Percentiles rank a stretch among this genome's conserved stretches.
Evolutionary conservation across 1,284 basidiomycete genomes (phyloP).

Genomic region (Cystobasidiaceae sp.): DNA sequence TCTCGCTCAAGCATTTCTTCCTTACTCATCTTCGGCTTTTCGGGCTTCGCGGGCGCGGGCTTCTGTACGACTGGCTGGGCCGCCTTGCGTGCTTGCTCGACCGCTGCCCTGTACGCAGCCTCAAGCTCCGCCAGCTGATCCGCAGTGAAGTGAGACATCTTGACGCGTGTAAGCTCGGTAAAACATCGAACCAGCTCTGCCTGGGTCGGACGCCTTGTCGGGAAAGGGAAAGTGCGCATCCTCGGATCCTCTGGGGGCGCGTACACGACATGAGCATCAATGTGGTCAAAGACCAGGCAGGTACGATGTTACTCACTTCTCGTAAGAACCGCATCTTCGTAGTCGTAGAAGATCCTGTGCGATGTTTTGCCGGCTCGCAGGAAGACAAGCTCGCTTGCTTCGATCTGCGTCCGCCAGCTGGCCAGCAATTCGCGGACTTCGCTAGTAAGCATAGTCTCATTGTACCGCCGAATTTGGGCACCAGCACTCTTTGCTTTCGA

Average conservation of each 20-base stretch:
- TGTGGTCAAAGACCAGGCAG: background rate
- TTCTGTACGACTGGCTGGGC: constrained; percentile 43
- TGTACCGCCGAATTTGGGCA: constrained; percentile 87
- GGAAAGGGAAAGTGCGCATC: constrained; percentile 84
- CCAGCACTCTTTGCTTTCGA: constrained; percentile 91
- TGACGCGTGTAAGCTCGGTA: constrained; percentile 76
- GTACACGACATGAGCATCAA: background rate
- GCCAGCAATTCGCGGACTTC: constrained; percentile 75
- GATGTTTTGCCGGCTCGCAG: constrained; percentile 81
- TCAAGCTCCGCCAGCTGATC: constrained; percentile 78
- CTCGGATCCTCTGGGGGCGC: constrained; percentile 58
- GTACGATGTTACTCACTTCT: constrained; percentile 50
- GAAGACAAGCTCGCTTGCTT: constrained; percentile 76
- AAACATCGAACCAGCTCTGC: constrained; percentile 78
- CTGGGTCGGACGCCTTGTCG: constrained; percentile 54
- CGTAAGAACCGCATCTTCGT: constrained; percentile 61
- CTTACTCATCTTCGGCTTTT: constrained; percentile 60
- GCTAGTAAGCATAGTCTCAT: constrained; percentile 85
- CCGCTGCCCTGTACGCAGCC: constrained; percentile 74
- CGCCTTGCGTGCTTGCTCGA: constrained; percentile 53
- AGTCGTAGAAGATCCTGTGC: constrained; percentile 74
- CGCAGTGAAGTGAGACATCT: constrained; percentile 78
- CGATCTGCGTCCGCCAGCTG: constrained; percentile 79
- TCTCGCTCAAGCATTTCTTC: constrained; percentile 72
- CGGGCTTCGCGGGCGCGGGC: constrained; percentile 50